These are phyloP conservation scores for Eutypa lata DNA, from an alignment of 2,329 filamentous ascomycete species.

Conservation along the genomic window DNA sequence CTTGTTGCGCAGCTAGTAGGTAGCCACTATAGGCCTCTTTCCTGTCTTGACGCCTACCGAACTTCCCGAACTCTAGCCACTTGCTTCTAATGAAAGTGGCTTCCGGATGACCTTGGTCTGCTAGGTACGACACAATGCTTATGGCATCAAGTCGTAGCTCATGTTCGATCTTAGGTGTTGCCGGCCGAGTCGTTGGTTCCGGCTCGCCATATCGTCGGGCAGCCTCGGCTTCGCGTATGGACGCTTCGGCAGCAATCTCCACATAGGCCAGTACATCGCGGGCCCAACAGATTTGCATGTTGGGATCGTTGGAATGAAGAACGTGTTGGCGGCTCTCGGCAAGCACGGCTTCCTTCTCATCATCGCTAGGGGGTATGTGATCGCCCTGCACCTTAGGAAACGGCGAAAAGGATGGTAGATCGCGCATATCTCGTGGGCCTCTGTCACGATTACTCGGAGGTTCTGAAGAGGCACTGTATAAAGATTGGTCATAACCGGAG, in stretches of 20 bases:
- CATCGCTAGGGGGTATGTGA: conserved; percentile 89
- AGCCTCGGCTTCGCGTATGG: conserved; percentile 56
- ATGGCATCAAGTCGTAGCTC: conserved; percentile 84
- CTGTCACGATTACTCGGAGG: conserved; percentile 35
- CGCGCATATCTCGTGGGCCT: conserved; percentile 41
- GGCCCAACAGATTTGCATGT: conserved; percentile 96
- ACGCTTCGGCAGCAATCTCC: conserved; percentile 76
- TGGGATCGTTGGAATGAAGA: conserved; percentile 87
- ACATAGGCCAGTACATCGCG: conserved; percentile 88
- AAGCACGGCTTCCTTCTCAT: conserved; percentile 86
- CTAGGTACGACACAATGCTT: conserved; percentile 87
- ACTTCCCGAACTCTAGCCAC: conserved; percentile 98
- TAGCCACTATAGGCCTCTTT: conserved; percentile 91
- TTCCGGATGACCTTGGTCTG: conserved; percentile 87
- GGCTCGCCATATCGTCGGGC: conserved; percentile 29
- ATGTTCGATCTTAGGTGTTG: conserved; percentile 84
- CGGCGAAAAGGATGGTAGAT: conserved; percentile 78
- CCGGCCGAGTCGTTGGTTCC: conserved; percentile 53
- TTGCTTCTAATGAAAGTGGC: conserved; percentile 92
- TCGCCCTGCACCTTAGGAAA: conserved; percentile 85
- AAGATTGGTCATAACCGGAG: conserved; percentile 30
- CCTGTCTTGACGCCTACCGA: conserved; percentile 85
- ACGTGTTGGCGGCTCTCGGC: conserved; percentile 82
- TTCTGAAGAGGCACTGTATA: conserved; percentile 43
- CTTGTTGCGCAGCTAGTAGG: conserved; percentile 77